Evolutionary conservation across 179 eudicot species (phyloP), one percentile per base, ranked within the genome.

Genomic region (Heliamphora pulchella): DNA sequence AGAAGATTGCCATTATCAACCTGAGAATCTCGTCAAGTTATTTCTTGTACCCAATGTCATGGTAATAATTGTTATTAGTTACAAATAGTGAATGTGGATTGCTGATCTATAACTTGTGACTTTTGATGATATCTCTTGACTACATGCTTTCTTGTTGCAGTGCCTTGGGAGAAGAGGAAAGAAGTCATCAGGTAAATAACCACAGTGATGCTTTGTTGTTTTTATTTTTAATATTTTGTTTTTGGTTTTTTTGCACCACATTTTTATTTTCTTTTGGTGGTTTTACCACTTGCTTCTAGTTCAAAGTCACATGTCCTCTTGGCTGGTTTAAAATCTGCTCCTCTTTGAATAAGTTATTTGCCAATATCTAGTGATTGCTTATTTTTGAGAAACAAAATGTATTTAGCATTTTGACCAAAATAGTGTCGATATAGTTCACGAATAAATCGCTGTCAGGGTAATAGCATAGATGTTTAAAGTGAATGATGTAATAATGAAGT

Each of bases 1-100:
- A 13, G 99, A 96, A 82, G 99, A 96, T 86, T 92, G 98, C 81
- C 99, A 96, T 74, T 96, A 94, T 83, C 97, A 94, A 63, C 99
- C 97, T n/a, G 99, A 96, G 88, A 87, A 92, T 87, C 98, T 96
- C 68, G 92, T 96, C 86, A 94, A 94, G 89, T 78, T 96, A 78
- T 96, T 96, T 88, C 91, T 96, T 82, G 87, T 90, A 75, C 98
- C 94, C 46, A 81, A 90, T 87, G 89, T 96, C 79, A 84, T 85
- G 98, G 99, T 96, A 91, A 86, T 31, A 39, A 76, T 20, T n/a
- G 39, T 59, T 48, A 9, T 70, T 20, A 17, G 57, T 64, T 54
- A 80, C 47, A 50, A 75, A 75, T 54, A 15, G 44, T 65, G 46
- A 22, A 11, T 46, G 6, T 43, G 10, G 7, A 20, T 50, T 82